phyloP scores from a whole-genome alignment of 2,329 filamentous ascomycete species.

The Paraphaeosphaeria sporulosa region DNA sequence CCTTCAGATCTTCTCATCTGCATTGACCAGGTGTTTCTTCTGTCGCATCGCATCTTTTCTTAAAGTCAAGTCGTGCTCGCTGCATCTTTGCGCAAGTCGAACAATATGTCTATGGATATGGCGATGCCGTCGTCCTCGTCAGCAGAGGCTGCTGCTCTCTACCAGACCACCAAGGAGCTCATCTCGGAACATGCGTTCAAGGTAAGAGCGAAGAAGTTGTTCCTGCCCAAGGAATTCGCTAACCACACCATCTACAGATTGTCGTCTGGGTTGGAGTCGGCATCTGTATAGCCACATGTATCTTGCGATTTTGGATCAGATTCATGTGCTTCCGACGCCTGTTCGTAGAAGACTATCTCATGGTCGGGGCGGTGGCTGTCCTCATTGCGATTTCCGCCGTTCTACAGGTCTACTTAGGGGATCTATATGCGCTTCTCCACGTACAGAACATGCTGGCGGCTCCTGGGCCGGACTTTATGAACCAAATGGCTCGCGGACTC shows the following conservation, averaged over 20 bases:
- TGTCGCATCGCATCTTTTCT: not conserved
- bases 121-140: slow-evolving; percentile 1
- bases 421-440: slow-evolving; percentile 9
- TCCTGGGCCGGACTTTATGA: slow-evolving; percentile 4
- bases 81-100: not conserved
- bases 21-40: slow-evolving; percentile 6
- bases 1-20: slow-evolving; percentile 3
- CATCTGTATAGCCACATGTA: slow-evolving; percentile 6
- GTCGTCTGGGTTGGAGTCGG: slow-evolving; percentile 9
- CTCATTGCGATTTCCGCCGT: slow-evolving; percentile 10
- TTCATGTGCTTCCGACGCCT: slow-evolving; percentile 11
- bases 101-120: not conserved
- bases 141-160: slow-evolving; percentile 1
- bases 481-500: slow-evolving; percentile 7
- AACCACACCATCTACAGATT: not conserved
- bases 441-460: slow-evolving; percentile 8
- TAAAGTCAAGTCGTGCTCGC: not conserved
- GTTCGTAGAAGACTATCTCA: slow-evolving; percentile 12
- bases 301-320: slow-evolving; percentile 10
- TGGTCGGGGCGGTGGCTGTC: slow-evolving; percentile 10
- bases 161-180: slow-evolving; percentile 8
- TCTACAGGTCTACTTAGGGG: slow-evolving; percentile 2
- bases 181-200: slow-evolving; percentile 6
- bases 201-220: not conserved
- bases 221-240: not conserved